phyloP scores from a whole-genome alignment of 192 early-diverging fungal genomes.

The Paraglomus brasilianum region DNA sequence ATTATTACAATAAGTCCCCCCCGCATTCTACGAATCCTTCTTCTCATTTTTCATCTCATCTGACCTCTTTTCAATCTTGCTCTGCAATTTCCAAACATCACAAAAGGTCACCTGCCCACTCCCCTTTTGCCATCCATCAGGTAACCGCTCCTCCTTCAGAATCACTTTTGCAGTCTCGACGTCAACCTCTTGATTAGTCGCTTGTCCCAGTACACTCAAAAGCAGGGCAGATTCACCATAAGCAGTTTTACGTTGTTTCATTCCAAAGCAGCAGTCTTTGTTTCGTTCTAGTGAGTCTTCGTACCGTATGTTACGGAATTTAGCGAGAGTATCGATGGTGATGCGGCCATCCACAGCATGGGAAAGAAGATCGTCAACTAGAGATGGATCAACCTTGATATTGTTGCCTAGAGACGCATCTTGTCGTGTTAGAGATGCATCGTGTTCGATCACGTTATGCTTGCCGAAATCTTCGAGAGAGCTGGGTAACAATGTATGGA shows the following conservation, averaged over 20 bases:
- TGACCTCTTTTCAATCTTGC: too few species aligned
- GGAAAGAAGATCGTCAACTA: slow-evolving; percentile 19
- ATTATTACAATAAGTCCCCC: too few species aligned
- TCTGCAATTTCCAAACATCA: too few species aligned
- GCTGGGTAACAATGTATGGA: background rate
- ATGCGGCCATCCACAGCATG: slow-evolving; percentile 3
- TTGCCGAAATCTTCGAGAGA: background rate
- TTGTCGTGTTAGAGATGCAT: slow-evolving; percentile 22
- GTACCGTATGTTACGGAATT: background rate
- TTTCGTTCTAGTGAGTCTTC: slow-evolving; percentile 1
- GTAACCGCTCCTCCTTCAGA: slow-evolving; percentile 13
- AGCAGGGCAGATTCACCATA: slow-evolving; percentile 9
- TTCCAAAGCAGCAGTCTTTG: background rate
- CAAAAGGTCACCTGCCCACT: background rate
- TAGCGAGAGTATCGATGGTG: slow-evolving; percentile 16
- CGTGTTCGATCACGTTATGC: slow-evolving; percentile 23
- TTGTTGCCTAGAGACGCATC: slow-evolving; percentile 2
- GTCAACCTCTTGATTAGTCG: slow-evolving; percentile 9
- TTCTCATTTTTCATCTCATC: too few species aligned
- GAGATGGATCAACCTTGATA: background rate
- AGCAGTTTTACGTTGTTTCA: background rate
- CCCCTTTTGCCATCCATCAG: slow-evolving; percentile 10
- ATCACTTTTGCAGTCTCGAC: background rate
- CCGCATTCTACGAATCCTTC: too few species aligned
- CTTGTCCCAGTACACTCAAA: background rate